Percentiles rank a stretch among this genome's conserved stretches.
These are phyloP conservation scores for Tylopilus balloui DNA, from an alignment of 768 basidiomycete species.

Conservation along the genomic window DNA sequence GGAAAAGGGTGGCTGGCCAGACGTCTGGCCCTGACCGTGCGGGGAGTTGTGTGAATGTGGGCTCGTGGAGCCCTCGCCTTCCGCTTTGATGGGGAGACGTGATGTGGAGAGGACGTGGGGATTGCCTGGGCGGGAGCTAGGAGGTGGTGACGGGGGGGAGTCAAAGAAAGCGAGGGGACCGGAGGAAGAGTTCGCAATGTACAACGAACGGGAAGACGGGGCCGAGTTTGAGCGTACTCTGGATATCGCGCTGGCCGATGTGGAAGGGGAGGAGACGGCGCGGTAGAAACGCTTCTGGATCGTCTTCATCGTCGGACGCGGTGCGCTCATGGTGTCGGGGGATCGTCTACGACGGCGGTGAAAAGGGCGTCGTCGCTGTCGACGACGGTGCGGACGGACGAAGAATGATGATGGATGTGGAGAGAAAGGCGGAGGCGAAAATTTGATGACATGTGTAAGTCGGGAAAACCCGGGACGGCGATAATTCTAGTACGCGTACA, in stretches of 20 bases:
- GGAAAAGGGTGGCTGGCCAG: constrained; percentile 34
- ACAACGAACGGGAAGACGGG: constrained; percentile 39
- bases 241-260: constrained; percentile 31
- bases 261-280: constrained; percentile 23
- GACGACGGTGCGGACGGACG: constrained; percentile 3
- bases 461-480: constrained; percentile 24
- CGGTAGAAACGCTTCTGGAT: constrained; percentile 51
- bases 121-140: constrained; percentile 38
- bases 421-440: background rate
- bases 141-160: constrained; percentile 34
- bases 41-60: constrained; percentile 32
- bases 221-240: constrained; percentile 44
- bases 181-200: constrained; percentile 32
- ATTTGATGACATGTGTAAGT: background rate
- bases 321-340: constrained; percentile 29
- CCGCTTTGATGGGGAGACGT: constrained; percentile 44
- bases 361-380: constrained; percentile 12
- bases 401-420: background rate
- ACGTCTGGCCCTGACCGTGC: constrained; percentile 33
- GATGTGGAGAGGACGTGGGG: constrained; percentile 37
- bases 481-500: too few species aligned
- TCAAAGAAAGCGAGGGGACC: constrained; percentile 41
- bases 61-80: constrained; percentile 37
- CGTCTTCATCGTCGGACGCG: constrained; percentile 43
- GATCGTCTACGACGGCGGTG: background rate